phyloP scores from a whole-genome alignment of 192 early-diverging fungal genomes.

The Spizellomyces punctatus region DNA sequence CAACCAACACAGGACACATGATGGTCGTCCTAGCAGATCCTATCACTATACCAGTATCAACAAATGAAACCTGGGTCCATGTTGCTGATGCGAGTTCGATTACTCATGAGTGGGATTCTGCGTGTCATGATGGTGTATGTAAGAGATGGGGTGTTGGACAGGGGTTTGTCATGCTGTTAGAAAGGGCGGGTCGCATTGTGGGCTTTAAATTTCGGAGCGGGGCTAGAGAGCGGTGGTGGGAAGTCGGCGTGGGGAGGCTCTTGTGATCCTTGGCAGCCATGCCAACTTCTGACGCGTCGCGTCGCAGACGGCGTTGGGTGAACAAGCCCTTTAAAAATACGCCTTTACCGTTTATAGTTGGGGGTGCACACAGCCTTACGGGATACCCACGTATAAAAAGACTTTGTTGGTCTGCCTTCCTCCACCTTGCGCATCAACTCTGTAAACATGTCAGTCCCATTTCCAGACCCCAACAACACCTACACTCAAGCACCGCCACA shows the following conservation, averaged over 20 bases:
- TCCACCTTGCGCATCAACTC: too few species aligned
- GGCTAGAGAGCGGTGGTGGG: slow-evolving; percentile 9
- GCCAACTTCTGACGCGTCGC: too few species aligned
- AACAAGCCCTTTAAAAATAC: too few species aligned
- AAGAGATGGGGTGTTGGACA: slow-evolving; percentile 17
- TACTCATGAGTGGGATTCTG: slow-evolving; percentile 21
- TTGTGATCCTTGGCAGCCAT: too few species aligned
- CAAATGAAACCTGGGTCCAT: slow-evolving; percentile 17
- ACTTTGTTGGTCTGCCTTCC: too few species aligned
- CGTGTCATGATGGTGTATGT: background rate
- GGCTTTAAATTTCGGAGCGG: slow-evolving; percentile 22
- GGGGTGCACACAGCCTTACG: too few species aligned
- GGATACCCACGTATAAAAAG: too few species aligned
- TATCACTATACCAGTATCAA: background rate
- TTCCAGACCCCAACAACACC: too few species aligned
- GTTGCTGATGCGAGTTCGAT: slow-evolving; percentile 14
- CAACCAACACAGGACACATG: slow-evolving; percentile 18
- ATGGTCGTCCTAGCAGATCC: slow-evolving; percentile 8
- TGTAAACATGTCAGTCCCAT: too few species aligned
- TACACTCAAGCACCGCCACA: too few species aligned
- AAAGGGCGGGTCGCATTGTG: background rate
- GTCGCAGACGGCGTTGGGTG: too few species aligned
- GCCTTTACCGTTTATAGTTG: too few species aligned
- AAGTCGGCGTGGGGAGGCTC: slow-evolving; percentile 13
- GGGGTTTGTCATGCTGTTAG: slow-evolving; percentile 13